phyloP scores from a whole-genome alignment of 768 basidiomycete genomes.

The Kondoa malvinella region DNA sequence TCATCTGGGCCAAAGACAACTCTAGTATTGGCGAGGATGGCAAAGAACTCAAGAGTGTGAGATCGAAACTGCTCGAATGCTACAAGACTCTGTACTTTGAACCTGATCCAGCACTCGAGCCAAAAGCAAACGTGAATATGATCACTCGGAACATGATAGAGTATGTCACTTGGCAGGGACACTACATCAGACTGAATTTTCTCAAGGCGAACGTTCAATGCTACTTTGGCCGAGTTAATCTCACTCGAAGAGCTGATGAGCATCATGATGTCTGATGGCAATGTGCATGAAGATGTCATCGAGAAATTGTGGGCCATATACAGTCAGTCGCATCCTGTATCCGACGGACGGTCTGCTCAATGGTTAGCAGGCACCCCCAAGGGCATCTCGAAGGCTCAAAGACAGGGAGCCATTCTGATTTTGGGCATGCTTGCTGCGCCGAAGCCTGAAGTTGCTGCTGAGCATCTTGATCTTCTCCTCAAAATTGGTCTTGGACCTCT shows the following conservation, averaged over 20 bases:
- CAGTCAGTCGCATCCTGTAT: slow-evolving; percentile 43
- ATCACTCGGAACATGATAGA: slow-evolving; percentile 96
- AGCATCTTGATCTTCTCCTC: slow-evolving; percentile 67
- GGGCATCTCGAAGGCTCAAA: slow-evolving; percentile 59
- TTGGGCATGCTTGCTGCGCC: slow-evolving; percentile 93
- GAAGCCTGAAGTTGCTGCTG: slow-evolving; percentile 54
- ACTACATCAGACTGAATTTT: not conserved
- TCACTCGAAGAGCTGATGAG: slow-evolving; percentile 93
- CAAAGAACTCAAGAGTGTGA: slow-evolving; percentile 69
- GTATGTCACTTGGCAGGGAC: slow-evolving; percentile 36
- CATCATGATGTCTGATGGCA: slow-evolving; percentile 80
- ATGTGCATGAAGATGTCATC: slow-evolving; percentile 67
- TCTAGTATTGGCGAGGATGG: slow-evolving; percentile 49
- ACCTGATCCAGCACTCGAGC: slow-evolving; percentile 44
- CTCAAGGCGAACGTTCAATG: slow-evolving; percentile 66
- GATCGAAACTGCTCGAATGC: slow-evolving; percentile 69
- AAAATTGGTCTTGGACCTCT: slow-evolving; percentile 67
- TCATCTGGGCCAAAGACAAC: slow-evolving; percentile 94
- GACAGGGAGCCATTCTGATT: slow-evolving; percentile 87
- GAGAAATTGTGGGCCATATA: slow-evolving; percentile 92
- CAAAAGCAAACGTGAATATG: slow-evolving; percentile 72
- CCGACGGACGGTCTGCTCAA: not conserved
- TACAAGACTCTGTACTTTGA: slow-evolving; percentile 83
- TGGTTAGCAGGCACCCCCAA: slow-evolving; percentile 47
- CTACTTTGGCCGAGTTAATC: slow-evolving; percentile 84